Base-by-base conservation (phyloP, 1,284 basidiomycete genomes). In the Boletellus deceptivus region DNA sequence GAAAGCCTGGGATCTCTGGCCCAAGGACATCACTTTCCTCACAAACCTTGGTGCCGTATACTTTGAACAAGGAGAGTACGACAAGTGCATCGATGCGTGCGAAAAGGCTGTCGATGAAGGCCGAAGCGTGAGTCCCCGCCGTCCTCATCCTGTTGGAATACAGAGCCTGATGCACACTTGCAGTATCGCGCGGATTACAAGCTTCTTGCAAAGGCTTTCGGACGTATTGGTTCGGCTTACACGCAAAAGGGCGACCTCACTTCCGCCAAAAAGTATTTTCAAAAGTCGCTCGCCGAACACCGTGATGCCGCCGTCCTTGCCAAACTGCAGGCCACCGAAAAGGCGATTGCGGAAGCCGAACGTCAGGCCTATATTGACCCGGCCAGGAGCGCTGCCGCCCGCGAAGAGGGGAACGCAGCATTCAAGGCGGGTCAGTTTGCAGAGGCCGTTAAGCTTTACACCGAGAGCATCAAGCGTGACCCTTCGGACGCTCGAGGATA, bases 81-180 rank as follows among this genome's bases (percentile, higher is more conserved):
- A 93, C 72, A 87, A 92, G 68, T 85, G 85, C 56, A 96, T 99
- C 63, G 89, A 95, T 71, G 84, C 84, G 0, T 97, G 93, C 67
- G 86, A 97, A 64, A 93, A 93, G 72, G 97, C 97, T 18, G 87
- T 94, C 38, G 96, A 99, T 27, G 91, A 98, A 68, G 96, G 93
- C 35, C 86, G 95, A 58, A 78, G 75, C 52, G 85, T 88, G 60
- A 25, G 65, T 44, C 25, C 2, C 33, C 6, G 16, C 16, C n/a
- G 14, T n/a, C 24, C 3, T 6, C 13, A 36, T n/a, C 13, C 2
- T 17, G 13, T 27, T 33, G 33, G 14, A 29, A 33, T 47, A 39
- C 35, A 33, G 24, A 20, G 7, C 41, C 39, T 58, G 42, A 60
- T 40, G 13, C 22, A 43, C 48, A 33, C 25, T 20, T 18, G 29